These are phyloP conservation scores for Xylaria telfairii DNA, from an alignment of 495 filamentous ascomycete species.

Conservation along the genomic window DNA sequence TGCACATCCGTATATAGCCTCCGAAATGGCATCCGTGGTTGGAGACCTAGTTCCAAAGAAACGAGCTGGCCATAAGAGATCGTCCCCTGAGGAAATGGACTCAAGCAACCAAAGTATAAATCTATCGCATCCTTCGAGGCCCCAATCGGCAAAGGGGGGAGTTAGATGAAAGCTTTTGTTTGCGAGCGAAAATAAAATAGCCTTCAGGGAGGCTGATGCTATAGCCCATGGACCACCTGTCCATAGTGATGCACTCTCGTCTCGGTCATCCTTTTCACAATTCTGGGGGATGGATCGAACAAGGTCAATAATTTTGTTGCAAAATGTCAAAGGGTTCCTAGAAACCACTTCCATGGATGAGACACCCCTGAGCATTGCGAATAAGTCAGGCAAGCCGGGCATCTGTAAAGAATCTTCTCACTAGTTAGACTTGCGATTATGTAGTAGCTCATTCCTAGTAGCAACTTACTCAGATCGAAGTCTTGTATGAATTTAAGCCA, in stretches of 20 bases:
- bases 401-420: neutral
- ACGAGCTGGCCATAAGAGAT: neutral
- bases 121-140: neutral
- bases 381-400: neutral
- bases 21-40: neutral
- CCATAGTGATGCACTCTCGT: neutral
- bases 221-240: constrained; percentile 1
- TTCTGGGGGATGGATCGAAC: neutral
- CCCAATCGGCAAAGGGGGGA: neutral
- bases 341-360: neutral
- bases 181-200: neutral
- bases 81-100: neutral
- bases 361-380: neutral
- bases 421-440: neutral
- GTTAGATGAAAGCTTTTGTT: neutral
- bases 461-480: neutral
- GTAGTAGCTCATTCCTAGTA: neutral
- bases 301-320: neutral
- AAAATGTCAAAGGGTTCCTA: neutral
- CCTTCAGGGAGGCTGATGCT: neutral
- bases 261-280: neutral
- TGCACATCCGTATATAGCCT: neutral
- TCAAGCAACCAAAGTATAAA: neutral
- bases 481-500: neutral
- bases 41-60: neutral